Base-by-base conservation (phyloP, 495 filamentous ascomycete species). In the Extremus antarcticus region DNA sequence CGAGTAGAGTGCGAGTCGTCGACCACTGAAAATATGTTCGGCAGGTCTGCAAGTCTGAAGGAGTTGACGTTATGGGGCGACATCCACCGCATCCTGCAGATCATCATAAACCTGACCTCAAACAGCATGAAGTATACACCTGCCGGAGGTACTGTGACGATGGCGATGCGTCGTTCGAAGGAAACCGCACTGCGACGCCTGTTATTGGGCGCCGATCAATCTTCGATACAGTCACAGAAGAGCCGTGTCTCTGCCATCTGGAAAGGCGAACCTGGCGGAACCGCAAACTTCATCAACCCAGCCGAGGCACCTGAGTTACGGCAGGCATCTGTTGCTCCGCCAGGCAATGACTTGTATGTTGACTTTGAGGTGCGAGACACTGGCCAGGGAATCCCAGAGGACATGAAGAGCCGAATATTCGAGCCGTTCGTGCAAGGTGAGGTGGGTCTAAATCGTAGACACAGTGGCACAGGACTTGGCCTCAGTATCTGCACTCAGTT, bases 361-460 rank as follows among this genome's bases (percentile, higher is more conserved):
- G 83, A 90, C 62, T 94, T 94, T 54, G 84, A 89, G 64, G 87
- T 95, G 1, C 74, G 87, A 65, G 89, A 95, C 61, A 90, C 84
- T 8, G 89, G 90, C 0, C 90, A 88, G 2, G 89, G 90, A 15
- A 91, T 95, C 55, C 82, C 88, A 0, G 76, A 78, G 22, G 67
- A 80, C 47, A 77, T 90, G 55, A 86, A 87, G 56, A 70, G 84
- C 55, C 79, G 81, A 55, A 85, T 95, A 19, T 95, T 95, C 69
- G 89, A 95, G 63, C 90, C 89, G 0, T 95, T 95, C 61, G 83
- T 94, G 10, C 89, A 95, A 68, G 89, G 86, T 1, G 89, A 95
- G 64, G 70, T 90, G 10, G 84, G 87, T 2, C 71, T 95, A 20
- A 90, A 83, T 66, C 90, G 87, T 63, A 91, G 89, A 56, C 90